Base-by-base conservation (phyloP, 169 alveolate genomes). In the Plasmodium vinckei region DNA sequence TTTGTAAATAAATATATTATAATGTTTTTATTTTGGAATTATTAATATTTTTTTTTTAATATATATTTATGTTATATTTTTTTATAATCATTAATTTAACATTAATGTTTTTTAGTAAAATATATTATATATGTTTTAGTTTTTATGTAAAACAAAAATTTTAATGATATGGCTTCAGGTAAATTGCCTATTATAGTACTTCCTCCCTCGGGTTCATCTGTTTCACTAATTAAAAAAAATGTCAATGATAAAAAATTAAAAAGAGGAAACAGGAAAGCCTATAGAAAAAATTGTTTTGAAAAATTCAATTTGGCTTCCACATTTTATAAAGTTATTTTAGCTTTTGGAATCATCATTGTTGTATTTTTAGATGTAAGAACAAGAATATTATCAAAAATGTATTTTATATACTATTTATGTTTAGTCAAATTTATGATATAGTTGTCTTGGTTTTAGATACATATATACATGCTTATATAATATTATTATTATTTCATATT, bases 271-370 rank as follows among this genome's bases (percentile, higher is more conserved):
- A 67, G 12, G n/a, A 67, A 9, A 44, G 46, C n/a, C 33, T 67
- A 57, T 57, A 67, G 46, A 33, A 67, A 17, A 25, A 42, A 39
- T 9, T 25, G 63, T 25, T 67, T 67, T 19, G 49, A 23, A 15
- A 51, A 42, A 5, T 67, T 67, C 27, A 67, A 67, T 13, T 53
- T 67, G 19, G 54, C 75, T 67, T 67, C 75, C 27, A 9, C 46
- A 15, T 57, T 57, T 39, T 67, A 39, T 53, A 67, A 44, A 42
- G 61, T 67, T 0, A 39, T 67, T 53, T 67, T 67, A 53, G n/a
- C 46, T 53, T 67, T 67, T 67, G 75, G 75, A 27, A 27, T 27
- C 12, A 57, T 67, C 13, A 67, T 67, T 27, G 49, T 67, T 67
- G 75, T 67, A 17, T n/a, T 67, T 25, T 42, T 67, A 67, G 60